Conservation (phyloP, 2,329 filamentous ascomycete genomes). For the Pseudocercospora musae region DNA sequence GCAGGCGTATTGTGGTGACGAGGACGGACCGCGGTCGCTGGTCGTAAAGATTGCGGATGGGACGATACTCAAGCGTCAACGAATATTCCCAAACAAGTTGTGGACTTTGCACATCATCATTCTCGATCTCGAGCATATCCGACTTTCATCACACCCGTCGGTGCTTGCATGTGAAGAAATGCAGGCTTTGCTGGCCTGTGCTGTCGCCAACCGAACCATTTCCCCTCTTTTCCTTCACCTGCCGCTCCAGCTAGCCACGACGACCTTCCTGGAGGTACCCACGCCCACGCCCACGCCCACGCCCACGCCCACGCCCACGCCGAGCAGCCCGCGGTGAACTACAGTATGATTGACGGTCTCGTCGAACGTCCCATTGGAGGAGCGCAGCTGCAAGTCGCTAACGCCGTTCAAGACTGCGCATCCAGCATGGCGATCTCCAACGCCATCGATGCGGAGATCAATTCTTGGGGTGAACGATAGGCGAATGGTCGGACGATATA, state of each 20-base stretch:
- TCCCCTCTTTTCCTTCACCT: not conserved
- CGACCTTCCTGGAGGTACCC: too few species aligned
- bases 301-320: too few species aligned
- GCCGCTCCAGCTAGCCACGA: not conserved
- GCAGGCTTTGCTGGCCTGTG: too few species aligned
- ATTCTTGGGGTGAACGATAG: not conserved
- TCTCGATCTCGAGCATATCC: not conserved
- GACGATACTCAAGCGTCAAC: not conserved
- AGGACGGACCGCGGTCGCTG: not conserved
- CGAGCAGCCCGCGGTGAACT: not conserved
- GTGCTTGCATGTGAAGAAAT: too few species aligned
- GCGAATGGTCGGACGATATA: not conserved
- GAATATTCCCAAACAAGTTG: not conserved
- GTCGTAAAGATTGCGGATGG: not conserved
- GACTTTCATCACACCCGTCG: too few species aligned
- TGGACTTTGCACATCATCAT: not conserved
- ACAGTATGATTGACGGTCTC: not conserved
- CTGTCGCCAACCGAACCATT: not conserved
- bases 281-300: too few species aligned
- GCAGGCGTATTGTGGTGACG: not conserved
- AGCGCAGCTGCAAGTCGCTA: not conserved
- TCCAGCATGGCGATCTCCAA: constrained; percentile 1
- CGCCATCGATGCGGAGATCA: constrained; percentile 1
- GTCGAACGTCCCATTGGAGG: not conserved
- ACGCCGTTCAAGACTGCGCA: not conserved